Evolutionary conservation across 176 grass and related monocot genomes (phyloP).

Genomic region (Cenchrus americanus): DNA sequence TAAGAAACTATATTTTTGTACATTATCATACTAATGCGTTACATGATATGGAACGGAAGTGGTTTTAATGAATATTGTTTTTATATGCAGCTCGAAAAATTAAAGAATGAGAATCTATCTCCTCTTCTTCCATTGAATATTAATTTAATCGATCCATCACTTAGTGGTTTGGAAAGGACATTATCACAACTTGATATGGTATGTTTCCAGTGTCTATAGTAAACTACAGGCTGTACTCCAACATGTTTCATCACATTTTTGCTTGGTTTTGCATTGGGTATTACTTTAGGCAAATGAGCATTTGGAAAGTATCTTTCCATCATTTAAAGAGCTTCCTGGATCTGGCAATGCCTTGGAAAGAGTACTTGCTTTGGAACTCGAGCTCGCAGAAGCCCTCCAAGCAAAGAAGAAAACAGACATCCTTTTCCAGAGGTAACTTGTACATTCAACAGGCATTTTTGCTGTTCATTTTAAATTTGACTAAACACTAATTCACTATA

Average conservation of each 20-base stretch:
- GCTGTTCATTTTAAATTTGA: conserved; percentile 11
- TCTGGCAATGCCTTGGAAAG: conserved; percentile 91
- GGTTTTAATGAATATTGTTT: conserved; percentile 35
- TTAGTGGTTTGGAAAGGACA: conserved; percentile 73
- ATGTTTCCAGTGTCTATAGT: conserved; percentile 31
- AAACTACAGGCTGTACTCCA: neutral
- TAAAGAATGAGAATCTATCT: conserved; percentile 79
- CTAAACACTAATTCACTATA: neutral
- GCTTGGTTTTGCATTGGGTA: neutral
- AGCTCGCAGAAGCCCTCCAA: conserved; percentile 88
- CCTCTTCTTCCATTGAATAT: conserved; percentile 69
- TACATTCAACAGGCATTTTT: neutral
- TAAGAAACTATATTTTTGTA: conserved; percentile 17
- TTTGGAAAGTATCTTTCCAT: conserved; percentile 75
- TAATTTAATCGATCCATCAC: conserved; percentile 68
- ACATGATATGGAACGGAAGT: conserved; percentile 16
- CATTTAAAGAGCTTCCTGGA: conserved; percentile 86
- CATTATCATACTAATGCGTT: conserved; percentile 1
- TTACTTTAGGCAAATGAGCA: conserved; percentile 88
- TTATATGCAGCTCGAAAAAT: conserved; percentile 76
- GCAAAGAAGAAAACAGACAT: conserved; percentile 77
- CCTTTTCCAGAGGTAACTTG: conserved; percentile 75
- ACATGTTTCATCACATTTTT: conserved; percentile 20
- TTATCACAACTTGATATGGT: conserved; percentile 94
- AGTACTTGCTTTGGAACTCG: conserved; percentile 93